A percentile compares a stretch with the other conserved stretches of the same genome.
phyloP scores from a whole-genome alignment of 2,329 filamentous ascomycete species.

The Aureobasidium melanogenum region DNA sequence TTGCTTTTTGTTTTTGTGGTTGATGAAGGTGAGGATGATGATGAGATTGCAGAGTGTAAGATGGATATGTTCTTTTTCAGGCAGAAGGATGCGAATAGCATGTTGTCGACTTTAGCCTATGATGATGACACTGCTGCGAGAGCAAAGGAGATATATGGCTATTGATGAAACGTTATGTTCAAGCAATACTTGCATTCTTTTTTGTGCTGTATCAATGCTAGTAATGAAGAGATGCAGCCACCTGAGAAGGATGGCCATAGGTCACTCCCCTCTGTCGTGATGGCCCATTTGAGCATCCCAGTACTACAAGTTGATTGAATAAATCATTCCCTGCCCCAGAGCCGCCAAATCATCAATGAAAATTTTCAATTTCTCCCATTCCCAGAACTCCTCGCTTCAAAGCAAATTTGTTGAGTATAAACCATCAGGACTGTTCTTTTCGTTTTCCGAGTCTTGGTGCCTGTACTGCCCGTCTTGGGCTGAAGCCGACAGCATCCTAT shows the following conservation, averaged over 20 bases:
- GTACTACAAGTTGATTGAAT: not conserved
- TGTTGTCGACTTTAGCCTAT: not conserved
- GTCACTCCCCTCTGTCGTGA: not conserved
- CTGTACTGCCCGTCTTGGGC: slow-evolving; percentile 58
- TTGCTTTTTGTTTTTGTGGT: not conserved
- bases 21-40: not conserved
- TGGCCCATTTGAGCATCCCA: not conserved
- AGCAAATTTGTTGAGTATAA: not conserved
- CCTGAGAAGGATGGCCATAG: not conserved
- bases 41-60: not conserved
- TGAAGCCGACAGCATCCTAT: slow-evolving; percentile 33
- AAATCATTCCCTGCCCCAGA: not conserved
- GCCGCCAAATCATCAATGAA: not conserved
- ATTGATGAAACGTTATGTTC: not conserved
- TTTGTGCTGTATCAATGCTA: not conserved
- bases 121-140: not conserved
- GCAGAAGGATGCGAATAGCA: not conserved
- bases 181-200: not conserved
- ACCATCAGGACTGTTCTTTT: not conserved
- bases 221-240: not conserved
- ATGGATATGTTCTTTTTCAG: not conserved
- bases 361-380: not conserved
- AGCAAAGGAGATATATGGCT: not conserved
- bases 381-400: slow-evolving; percentile 1
- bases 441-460: not conserved